Conservation (phyloP, 1,284 basidiomycete genomes). For the Ganoderma meredithae region DNA sequence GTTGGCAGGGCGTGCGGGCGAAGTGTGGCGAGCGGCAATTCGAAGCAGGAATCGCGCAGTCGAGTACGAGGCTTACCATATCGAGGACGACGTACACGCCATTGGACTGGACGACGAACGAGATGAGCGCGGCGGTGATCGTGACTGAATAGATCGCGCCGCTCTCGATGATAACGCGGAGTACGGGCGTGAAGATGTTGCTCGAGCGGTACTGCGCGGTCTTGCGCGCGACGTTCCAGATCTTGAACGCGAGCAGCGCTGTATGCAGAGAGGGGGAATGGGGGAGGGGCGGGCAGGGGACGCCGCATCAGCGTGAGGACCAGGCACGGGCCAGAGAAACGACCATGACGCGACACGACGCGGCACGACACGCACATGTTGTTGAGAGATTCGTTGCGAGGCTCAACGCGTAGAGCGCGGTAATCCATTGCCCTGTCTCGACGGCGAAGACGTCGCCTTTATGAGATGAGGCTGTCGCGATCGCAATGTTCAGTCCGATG, state of each 20-base stretch:
- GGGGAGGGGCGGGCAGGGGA: no score
- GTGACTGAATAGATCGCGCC: conserved; percentile 44
- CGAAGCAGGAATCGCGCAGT: neutral
- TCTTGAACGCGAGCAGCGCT: conserved; percentile 39
- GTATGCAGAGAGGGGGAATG: no score
- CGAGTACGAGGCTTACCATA: conserved; percentile 35
- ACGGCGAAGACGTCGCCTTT: conserved; percentile 33
- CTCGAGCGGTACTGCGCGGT: conserved; percentile 31
- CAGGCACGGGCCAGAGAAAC: neutral
- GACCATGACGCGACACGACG: no score
- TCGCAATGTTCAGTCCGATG: conserved; percentile 28
- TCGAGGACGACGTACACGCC: conserved; percentile 46
- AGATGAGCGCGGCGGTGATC: conserved; percentile 42
- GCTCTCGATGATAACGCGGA: conserved; percentile 44
- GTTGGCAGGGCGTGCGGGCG: neutral
- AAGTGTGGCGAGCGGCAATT: neutral
- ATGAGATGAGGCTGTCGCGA: conserved; percentile 28
- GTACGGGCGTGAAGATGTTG: conserved; percentile 37
- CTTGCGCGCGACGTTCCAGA: conserved; percentile 38
- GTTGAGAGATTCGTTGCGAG: conserved; percentile 42
- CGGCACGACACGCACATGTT: conserved; percentile 34
- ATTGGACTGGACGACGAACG: conserved; percentile 40
- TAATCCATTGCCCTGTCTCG: conserved; percentile 41
- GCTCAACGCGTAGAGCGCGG: conserved; percentile 40
- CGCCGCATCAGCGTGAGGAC: neutral